Evolutionary conservation across 768 basidiomycete species (phyloP).

Genomic region (Trametes gibbosa): DNA sequence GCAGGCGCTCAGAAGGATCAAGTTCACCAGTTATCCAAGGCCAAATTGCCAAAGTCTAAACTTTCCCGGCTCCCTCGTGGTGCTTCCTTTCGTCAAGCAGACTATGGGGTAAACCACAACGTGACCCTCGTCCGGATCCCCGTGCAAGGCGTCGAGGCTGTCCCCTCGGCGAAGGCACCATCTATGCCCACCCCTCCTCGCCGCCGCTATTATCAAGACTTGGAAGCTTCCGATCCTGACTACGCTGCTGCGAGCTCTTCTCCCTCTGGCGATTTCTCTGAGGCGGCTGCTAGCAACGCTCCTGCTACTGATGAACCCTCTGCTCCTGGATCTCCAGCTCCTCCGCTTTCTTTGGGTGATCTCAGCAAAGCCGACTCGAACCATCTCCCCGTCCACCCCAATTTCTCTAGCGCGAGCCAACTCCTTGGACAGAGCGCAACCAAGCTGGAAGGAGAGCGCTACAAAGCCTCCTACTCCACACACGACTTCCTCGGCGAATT

Average conservation of each 20-base stretch:
- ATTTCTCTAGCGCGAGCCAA: neutral
- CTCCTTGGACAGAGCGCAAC: neutral
- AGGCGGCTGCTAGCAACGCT: too few relatives aligned
- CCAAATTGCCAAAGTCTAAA: neutral
- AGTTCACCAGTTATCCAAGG: neutral
- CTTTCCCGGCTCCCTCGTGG: neutral
- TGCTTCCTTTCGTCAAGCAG: slow-evolving; percentile 14
- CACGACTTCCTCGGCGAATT: slow-evolving; percentile 1
- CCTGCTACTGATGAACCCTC: neutral
- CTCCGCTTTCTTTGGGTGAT: neutral
- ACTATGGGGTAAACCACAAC: slow-evolving; percentile 16
- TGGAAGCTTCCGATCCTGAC: neutral
- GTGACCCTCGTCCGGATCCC: slow-evolving; percentile 1
- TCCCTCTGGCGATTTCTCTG: neutral
- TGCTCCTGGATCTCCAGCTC: neutral
- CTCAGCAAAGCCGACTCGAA: neutral
- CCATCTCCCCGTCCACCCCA: neutral
- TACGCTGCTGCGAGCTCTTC: neutral
- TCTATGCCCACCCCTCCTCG: neutral
- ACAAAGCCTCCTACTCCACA: neutral
- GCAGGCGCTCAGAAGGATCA: neutral
- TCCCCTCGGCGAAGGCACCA: neutral
- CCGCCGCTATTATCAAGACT: slow-evolving; percentile 4
- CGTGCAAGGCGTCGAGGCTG: slow-evolving; percentile 3
- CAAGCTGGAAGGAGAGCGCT: slow-evolving; percentile 1